phyloP scores from a whole-genome alignment of 1,284 basidiomycete genomes.

The Phellinidium pouzarii region DNA sequence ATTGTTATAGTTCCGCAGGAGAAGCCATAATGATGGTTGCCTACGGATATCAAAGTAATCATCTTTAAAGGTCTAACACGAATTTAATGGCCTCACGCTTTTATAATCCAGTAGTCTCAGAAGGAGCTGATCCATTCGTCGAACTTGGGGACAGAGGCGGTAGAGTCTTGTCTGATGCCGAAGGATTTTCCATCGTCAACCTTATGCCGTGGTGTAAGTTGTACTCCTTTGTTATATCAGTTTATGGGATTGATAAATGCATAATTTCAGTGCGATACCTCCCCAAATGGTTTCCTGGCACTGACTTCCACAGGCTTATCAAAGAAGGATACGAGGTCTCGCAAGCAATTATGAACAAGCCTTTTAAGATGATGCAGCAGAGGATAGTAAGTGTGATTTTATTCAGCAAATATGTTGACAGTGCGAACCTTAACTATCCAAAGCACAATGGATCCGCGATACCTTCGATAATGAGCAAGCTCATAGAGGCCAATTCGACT shows the following conservation, averaged over 20 bases:
- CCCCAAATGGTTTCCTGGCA: conserved; percentile 17
- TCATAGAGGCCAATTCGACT: conserved; percentile 8
- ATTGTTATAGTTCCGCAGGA: background rate
- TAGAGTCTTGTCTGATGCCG: background rate
- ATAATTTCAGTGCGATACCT: conserved; percentile 8
- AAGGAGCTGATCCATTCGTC: conserved; percentile 18
- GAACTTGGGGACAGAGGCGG: conserved; percentile 13
- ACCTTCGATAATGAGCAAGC: conserved; percentile 14
- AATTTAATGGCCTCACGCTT: background rate
- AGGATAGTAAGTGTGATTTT: conserved; percentile 6
- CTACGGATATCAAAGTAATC: conserved; percentile 4
- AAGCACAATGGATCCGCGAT: conserved; percentile 4
- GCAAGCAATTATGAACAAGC: conserved; percentile 8
- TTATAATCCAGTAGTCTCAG: background rate
- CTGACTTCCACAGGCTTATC: conserved; percentile 41
- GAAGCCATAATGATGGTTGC: conserved; percentile 8
- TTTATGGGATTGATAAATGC: background rate
- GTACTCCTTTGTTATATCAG: background rate
- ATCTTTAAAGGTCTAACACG: background rate
- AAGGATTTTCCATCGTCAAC: conserved; percentile 14
- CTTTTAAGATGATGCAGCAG: conserved; percentile 12
- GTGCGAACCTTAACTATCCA: conserved; percentile 7
- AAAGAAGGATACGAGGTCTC: conserved; percentile 36
- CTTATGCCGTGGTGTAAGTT: conserved; percentile 8
- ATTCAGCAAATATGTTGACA: conserved; percentile 1